A percentile compares a stretch with the other conserved stretches of the same genome.
phyloP scores from a whole-genome alignment of 306 rosid species.

The Fagus crenata region DNA sequence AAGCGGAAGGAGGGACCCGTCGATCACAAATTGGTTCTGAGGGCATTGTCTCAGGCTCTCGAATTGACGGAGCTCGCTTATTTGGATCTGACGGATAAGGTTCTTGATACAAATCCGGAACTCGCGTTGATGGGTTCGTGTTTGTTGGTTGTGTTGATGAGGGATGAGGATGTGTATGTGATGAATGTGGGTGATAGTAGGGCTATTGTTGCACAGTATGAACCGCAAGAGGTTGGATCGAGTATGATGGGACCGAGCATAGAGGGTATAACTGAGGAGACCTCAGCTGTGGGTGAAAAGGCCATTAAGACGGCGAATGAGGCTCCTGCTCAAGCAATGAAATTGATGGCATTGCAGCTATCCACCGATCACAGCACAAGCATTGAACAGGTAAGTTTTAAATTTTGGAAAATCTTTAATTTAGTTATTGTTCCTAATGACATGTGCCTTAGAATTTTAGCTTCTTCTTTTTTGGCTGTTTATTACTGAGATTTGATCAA shows the following conservation, averaged over 20 bases:
- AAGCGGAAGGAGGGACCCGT: constrained; percentile 77
- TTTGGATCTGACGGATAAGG: constrained; percentile 86
- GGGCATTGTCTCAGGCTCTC: constrained; percentile 78
- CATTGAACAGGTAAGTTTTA: constrained; percentile 72
- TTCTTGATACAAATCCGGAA: constrained; percentile 75
- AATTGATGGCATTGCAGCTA: constrained; percentile 79
- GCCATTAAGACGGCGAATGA: constrained; percentile 32
- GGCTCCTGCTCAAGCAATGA: constrained; percentile 46
- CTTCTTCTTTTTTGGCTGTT: not conserved
- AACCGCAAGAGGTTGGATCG: constrained; percentile 53
- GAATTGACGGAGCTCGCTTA: constrained; percentile 69
- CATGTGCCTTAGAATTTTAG: not conserved
- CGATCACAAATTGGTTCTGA: constrained; percentile 70
- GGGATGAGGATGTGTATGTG: constrained; percentile 90
- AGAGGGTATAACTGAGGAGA: constrained; percentile 66
- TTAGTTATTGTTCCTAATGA: constrained; percentile 8
- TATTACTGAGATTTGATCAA: constrained; percentile 6
- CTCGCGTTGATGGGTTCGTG: constrained; percentile 92
- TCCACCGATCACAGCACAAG: constrained; percentile 94
- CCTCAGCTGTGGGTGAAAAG: constrained; percentile 43
- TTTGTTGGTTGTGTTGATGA: constrained; percentile 77
- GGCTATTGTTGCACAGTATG: constrained; percentile 72
- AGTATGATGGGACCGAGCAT: constrained; percentile 33
- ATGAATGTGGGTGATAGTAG: constrained; percentile 99
- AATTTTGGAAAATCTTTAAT: constrained; percentile 21